Conservation (phyloP, 2,329 filamentous ascomycete species). For the Trichophyton simii region DNA sequence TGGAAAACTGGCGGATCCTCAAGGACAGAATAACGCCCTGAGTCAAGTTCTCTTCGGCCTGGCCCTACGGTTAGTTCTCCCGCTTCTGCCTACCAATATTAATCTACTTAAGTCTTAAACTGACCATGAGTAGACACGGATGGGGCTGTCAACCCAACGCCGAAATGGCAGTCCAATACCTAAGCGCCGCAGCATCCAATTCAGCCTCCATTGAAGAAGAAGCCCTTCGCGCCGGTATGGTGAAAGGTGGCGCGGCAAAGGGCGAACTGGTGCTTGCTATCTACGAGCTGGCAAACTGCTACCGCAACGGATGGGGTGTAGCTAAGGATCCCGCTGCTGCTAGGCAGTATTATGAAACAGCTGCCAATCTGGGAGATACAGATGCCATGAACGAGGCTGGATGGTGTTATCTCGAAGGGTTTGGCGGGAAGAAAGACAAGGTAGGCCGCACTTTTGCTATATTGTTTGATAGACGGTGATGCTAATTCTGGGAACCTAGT, state of each 20-base stretch:
- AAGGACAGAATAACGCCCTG: conserved; percentile 78
- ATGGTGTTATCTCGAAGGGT: conserved; percentile 95
- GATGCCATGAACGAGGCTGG: conserved; percentile 96
- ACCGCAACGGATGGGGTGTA: conserved; percentile 90
- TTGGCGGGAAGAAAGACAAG: conserved; percentile 96
- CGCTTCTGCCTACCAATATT: not conserved
- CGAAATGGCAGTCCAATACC: conserved; percentile 63
- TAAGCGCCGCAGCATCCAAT: conserved; percentile 80
- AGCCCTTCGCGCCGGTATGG: conserved; percentile 74
- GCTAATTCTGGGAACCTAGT: conserved; percentile 11
- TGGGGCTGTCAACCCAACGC: conserved; percentile 75
- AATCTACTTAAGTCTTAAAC: not conserved
- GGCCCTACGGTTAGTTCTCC: conserved; percentile 56
- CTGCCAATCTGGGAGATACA: conserved; percentile 87
- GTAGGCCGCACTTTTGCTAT: conserved; percentile 43
- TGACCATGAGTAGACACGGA: conserved; percentile 52
- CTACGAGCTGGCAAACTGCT: conserved; percentile 66
- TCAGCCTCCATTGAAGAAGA: conserved; percentile 75
- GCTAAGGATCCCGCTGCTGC: conserved; percentile 75
- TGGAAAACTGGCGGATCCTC: conserved; percentile 65
- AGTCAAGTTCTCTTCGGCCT: conserved; percentile 94
- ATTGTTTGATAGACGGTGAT: not conserved
- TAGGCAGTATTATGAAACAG: conserved; percentile 87
- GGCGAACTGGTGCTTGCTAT: conserved; percentile 93
- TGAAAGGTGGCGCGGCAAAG: conserved; percentile 87